These are phyloP conservation scores for Penicillium sp. DNA, from an alignment of 2,329 filamentous ascomycete genomes.

Conservation along the genomic window DNA sequence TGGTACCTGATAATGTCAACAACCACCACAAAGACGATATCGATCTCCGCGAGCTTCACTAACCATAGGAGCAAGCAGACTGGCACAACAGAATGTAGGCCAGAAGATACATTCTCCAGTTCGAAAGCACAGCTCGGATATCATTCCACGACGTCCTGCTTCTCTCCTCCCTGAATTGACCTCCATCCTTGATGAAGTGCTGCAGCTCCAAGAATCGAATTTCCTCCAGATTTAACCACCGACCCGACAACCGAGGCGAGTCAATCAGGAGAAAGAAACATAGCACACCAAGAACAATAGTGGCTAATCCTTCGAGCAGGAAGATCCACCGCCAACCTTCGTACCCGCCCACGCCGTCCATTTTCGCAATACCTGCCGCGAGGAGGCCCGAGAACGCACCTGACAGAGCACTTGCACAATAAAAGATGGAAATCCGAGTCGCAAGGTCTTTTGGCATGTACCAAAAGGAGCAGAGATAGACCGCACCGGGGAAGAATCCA, in stretches of 20 bases:
- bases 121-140: slow-evolving; percentile 33
- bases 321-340: slow-evolving; percentile 52
- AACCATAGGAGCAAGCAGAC: slow-evolving; percentile 23
- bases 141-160: slow-evolving; percentile 33
- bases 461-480: slow-evolving; percentile 27
- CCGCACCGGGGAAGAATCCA: slow-evolving; percentile 26
- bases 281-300: slow-evolving; percentile 38
- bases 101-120: slow-evolving; percentile 38
- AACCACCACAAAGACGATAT: slow-evolving; percentile 17
- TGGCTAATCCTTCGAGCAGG: slow-evolving; percentile 48
- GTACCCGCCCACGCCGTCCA: slow-evolving; percentile 47
- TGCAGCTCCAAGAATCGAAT: slow-evolving; percentile 38
- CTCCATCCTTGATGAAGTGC: slow-evolving; percentile 33
- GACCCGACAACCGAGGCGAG: slow-evolving; percentile 35
- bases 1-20: slow-evolving; percentile 29
- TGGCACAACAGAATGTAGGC: slow-evolving; percentile 31
- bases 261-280: slow-evolving; percentile 47
- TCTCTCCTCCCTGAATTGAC: slow-evolving; percentile 22
- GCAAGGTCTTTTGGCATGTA: slow-evolving; percentile 20
- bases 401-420: slow-evolving; percentile 37
- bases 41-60: slow-evolving; percentile 23
- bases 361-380: slow-evolving; percentile 49
- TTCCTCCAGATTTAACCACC: slow-evolving; percentile 41
- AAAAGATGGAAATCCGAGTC: slow-evolving; percentile 23
- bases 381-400: slow-evolving; percentile 52